These are phyloP conservation scores for Phaeosphaeria sp. DNA, from an alignment of 2,329 filamentous ascomycete species.

Conservation along the genomic window DNA sequence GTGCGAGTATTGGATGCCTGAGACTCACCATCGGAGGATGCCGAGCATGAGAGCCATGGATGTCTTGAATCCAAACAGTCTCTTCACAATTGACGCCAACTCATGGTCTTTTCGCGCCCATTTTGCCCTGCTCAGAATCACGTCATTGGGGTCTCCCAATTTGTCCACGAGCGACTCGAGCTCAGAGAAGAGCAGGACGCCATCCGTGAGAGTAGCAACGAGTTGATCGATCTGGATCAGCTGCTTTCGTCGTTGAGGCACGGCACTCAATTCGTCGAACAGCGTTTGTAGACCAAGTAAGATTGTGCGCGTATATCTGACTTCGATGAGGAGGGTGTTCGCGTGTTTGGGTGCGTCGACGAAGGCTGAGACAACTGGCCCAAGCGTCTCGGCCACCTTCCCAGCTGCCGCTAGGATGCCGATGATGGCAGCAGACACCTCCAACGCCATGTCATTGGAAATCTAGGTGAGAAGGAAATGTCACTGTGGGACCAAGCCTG, in stretches of 20 bases:
- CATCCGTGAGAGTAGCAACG: slow-evolving; percentile 11
- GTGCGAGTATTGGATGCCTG: neutral
- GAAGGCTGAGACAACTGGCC: slow-evolving; percentile 9
- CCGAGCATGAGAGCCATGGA: slow-evolving; percentile 12
- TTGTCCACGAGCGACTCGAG: slow-evolving; percentile 21
- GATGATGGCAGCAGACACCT: slow-evolving; percentile 14
- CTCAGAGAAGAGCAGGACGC: slow-evolving; percentile 15
- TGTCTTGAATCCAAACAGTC: slow-evolving; percentile 9
- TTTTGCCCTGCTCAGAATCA: neutral
- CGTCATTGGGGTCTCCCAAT: neutral
- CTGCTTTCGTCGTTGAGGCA: neutral
- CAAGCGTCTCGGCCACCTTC: slow-evolving; percentile 12
- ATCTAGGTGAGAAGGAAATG: neutral
- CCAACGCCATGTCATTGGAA: slow-evolving; percentile 3
- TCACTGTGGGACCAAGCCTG: neutral
- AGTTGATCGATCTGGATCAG: slow-evolving; percentile 17
- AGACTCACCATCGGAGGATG: slow-evolving; percentile 17
- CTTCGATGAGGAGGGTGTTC: slow-evolving; percentile 6
- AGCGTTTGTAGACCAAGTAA: slow-evolving; percentile 3
- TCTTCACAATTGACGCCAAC: neutral
- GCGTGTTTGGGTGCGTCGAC: slow-evolving; percentile 9
- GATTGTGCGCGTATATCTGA: slow-evolving; percentile 9
- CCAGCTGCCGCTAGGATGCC: slow-evolving; percentile 14
- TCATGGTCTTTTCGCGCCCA: slow-evolving; percentile 11
- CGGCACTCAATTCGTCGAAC: neutral